A percentile compares a stretch with the other conserved stretches of the same genome.
Evolutionary conservation across 768 basidiomycete genomes (phyloP).

Genomic region (Rickenella mellea): DNA sequence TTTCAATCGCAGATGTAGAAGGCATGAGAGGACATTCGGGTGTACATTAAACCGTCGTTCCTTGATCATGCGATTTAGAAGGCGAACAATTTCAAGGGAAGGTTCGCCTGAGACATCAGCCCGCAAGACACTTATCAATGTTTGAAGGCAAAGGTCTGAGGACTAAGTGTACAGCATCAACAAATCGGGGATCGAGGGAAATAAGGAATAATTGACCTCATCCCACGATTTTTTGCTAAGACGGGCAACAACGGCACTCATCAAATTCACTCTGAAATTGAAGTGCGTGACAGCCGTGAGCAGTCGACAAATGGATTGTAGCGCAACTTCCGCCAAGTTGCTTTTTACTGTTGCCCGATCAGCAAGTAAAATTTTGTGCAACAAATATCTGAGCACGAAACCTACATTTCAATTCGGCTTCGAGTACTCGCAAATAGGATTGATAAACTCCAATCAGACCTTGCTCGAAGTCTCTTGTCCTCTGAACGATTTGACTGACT

Average conservation of each 20-base stretch:
- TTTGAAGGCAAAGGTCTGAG: constrained; percentile 76
- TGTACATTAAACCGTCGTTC: constrained; percentile 86
- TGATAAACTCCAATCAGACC: constrained; percentile 86
- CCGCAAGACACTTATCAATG: constrained; percentile 75
- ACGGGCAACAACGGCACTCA: constrained; percentile 75
- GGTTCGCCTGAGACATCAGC: constrained; percentile 71
- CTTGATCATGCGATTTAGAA: constrained; percentile 93
- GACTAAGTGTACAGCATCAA: constrained; percentile 35
- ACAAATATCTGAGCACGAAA: constrained; percentile 5
- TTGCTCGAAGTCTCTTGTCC: constrained; percentile 92
- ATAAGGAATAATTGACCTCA: constrained; percentile 41
- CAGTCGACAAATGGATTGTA: constrained; percentile 84
- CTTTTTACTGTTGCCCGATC: constrained; percentile 41
- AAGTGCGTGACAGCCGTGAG: constrained; percentile 83
- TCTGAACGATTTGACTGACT: constrained; percentile 85
- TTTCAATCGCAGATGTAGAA: constrained; percentile 79
- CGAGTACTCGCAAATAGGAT: constrained; percentile 75
- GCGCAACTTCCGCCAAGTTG: constrained; percentile 55
- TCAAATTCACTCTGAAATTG: constrained; percentile 91
- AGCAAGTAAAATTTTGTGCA: constrained; percentile 8
- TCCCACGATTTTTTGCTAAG: constrained; percentile 87
- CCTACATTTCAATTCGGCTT: constrained; percentile 80
- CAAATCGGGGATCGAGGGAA: constrained; percentile 7
- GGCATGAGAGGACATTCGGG: constrained; percentile 77
- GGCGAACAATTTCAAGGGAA: constrained; percentile 82